Evolutionary conservation across 2,329 filamentous ascomycete genomes (phyloP), one percentile per base, ranked within the genome.

Genomic region (Fulvia fulva): DNA sequence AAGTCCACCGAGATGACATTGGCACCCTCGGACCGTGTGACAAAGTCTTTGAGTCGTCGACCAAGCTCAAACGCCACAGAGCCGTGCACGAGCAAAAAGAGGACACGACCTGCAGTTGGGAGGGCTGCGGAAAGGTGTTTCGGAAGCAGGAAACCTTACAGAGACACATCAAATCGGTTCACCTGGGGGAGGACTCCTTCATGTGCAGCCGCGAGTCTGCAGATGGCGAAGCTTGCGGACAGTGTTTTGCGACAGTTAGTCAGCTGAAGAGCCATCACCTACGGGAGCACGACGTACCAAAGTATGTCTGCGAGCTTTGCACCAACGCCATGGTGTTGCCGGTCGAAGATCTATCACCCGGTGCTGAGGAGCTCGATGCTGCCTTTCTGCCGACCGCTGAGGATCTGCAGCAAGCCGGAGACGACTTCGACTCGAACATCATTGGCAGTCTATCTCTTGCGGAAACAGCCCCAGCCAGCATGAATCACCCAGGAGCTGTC

Each of bases 101-200:
- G 70, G 65, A 71, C 43, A 68, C 65, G n/a, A 68, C 59, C 8
- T 72, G 70, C 45, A 60, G 55, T n/a, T 67, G 68, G 66, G 80
- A 85, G 11, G 88, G 81, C 2, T 97, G 93, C 71, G 85, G 80
- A 50, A 94, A 94, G 78, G 85, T 84, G 21, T 97, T 97, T 73
- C 84, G 93, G 61, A 97, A 96, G 74, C 88, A 91, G 71, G 86
- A 91, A 64, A 95, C 91, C 0, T 80, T 97, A 16, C 86, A 92
- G 71, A 87, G 89, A 53, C 93, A 97, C 71, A 83, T 96, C 62
- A 84, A 87, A 55, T 83, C 84, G 9, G 87, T 86, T 12, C 93
- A 97, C 72, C 77, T 93, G 41, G 79, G 87, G 26, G 75, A 87
- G 59, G 84, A 87, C 47, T 85, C 90, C 0, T 96, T 86, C 68